Conservation (phyloP, 2,329 filamentous ascomycete genomes). For the Tetracladium maxilliforme region DNA sequence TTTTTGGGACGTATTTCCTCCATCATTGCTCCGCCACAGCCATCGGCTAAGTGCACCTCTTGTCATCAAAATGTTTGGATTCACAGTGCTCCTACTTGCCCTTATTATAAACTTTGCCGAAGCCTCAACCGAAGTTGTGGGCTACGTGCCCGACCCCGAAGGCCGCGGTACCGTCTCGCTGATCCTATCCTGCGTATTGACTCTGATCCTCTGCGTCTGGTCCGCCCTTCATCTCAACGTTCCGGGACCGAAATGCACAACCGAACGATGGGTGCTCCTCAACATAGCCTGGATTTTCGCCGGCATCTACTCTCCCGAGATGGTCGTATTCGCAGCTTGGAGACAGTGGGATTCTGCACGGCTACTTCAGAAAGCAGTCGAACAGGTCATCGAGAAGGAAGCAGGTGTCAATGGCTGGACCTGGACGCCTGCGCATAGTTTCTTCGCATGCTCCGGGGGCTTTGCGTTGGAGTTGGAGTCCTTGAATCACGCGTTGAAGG, state of each 20-base stretch:
- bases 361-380: slow-evolving; percentile 3
- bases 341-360: slow-evolving; percentile 7
- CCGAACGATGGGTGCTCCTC: slow-evolving; percentile 3
- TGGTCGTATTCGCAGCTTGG: slow-evolving; percentile 14
- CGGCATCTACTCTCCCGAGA: slow-evolving; percentile 16
- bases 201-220: slow-evolving; percentile 19
- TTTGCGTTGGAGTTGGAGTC: slow-evolving; percentile 10
- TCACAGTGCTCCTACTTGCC: too few relatives aligned
- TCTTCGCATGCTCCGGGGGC: slow-evolving; percentile 16
- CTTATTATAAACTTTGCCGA: too few relatives aligned
- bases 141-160: slow-evolving; percentile 11
- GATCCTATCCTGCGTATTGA: slow-evolving; percentile 17
- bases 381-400: not conserved
- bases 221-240: slow-evolving; percentile 21
- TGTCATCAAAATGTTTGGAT: too few relatives aligned
- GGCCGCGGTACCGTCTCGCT: slow-evolving; percentile 16
- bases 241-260: slow-evolving; percentile 6
- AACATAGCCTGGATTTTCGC: slow-evolving; percentile 15
- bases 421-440: slow-evolving; percentile 14
- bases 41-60: too few relatives aligned
- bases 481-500: too few relatives aligned
- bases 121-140: too few relatives aligned
- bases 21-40: too few relatives aligned
- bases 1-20: too few relatives aligned
- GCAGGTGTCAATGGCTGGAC: slow-evolving; percentile 3